Conservation (phyloP, 2,329 filamentous ascomycete genomes). For the Xylaria sp. region DNA sequence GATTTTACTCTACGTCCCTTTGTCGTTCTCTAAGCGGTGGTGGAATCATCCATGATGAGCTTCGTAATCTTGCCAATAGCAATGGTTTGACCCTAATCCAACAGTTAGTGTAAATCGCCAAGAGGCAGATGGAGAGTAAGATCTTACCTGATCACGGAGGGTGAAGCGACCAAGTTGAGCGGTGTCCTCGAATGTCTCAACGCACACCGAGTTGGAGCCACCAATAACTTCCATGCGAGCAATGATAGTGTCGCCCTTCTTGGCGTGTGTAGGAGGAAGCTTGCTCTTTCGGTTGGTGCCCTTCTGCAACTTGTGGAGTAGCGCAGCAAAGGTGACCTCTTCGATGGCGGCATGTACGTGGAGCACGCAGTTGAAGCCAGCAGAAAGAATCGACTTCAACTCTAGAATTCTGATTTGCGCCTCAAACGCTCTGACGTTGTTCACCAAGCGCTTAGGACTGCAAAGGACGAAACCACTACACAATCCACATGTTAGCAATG, state of each 20-base stretch:
- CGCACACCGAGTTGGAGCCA: slow-evolving; percentile 76
- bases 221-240: slow-evolving; percentile 83
- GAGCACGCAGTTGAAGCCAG: slow-evolving; percentile 95
- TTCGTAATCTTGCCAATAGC: slow-evolving; percentile 99
- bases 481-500: slow-evolving; percentile 3
- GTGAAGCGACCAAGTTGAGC: slow-evolving; percentile 90
- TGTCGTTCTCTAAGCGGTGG: slow-evolving; percentile 15
- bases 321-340: slow-evolving; percentile 83
- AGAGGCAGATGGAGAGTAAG: not conserved
- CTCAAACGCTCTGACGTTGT: slow-evolving; percentile 85
- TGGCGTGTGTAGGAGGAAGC: slow-evolving; percentile 85
- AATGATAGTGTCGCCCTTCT: slow-evolving; percentile 76
- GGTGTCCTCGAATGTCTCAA: slow-evolving; percentile 94
- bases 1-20: no score
- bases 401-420: slow-evolving; percentile 95
- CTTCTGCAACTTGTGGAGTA: slow-evolving; percentile 93
- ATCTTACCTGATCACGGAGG: slow-evolving; percentile 72
- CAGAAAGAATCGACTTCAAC: slow-evolving; percentile 86
- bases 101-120: slow-evolving; percentile 24
- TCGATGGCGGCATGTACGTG: slow-evolving; percentile 97
- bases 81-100: slow-evolving; percentile 84
- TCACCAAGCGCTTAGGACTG: slow-evolving; percentile 86
- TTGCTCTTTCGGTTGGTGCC: slow-evolving; percentile 92
- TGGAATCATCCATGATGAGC: slow-evolving; percentile 50
- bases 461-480: slow-evolving; percentile 82